These are phyloP conservation scores for Xylaria cubensis DNA, from an alignment of 495 filamentous ascomycete genomes.

Conservation along the genomic window DNA sequence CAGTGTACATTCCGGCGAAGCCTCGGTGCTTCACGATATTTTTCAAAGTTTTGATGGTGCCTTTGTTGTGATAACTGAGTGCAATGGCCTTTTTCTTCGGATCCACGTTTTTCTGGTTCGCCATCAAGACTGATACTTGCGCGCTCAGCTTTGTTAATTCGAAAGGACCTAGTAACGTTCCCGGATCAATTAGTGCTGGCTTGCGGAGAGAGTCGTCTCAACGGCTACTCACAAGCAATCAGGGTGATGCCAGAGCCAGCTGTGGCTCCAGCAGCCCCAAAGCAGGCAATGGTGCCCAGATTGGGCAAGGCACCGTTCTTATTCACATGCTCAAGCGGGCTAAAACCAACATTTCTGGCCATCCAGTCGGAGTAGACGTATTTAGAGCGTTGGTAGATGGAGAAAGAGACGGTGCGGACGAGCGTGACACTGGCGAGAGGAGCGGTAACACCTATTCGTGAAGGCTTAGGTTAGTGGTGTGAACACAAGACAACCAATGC, in stretches of 20 bases:
- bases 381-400: conserved; percentile 87
- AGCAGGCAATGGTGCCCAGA: conserved; percentile 72
- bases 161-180: conserved; percentile 76
- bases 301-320: conserved; percentile 72
- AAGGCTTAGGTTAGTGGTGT: conserved; percentile 34
- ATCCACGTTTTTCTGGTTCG: conserved; percentile 64
- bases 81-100: conserved; percentile 62
- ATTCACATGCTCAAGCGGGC: conserved; percentile 75
- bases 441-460: conserved; percentile 68
- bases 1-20: conserved; percentile 81
- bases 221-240: conserved; percentile 75
- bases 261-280: conserved; percentile 77
- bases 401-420: conserved; percentile 91
- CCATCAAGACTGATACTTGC: conserved; percentile 86
- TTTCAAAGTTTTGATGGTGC: conserved; percentile 77
- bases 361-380: conserved; percentile 73
- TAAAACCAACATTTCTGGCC: conserved; percentile 66
- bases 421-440: conserved; percentile 87
- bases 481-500: conserved; percentile 22
- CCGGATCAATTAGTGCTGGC: conserved; percentile 19
- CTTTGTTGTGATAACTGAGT: conserved; percentile 77
- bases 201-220: not conserved
- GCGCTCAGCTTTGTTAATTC: conserved; percentile 93
- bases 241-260: conserved; percentile 81
- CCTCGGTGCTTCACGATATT: conserved; percentile 83